Conservation (phyloP, 208 protist genomes). For the Naegleria lovaniensis region DNA sequence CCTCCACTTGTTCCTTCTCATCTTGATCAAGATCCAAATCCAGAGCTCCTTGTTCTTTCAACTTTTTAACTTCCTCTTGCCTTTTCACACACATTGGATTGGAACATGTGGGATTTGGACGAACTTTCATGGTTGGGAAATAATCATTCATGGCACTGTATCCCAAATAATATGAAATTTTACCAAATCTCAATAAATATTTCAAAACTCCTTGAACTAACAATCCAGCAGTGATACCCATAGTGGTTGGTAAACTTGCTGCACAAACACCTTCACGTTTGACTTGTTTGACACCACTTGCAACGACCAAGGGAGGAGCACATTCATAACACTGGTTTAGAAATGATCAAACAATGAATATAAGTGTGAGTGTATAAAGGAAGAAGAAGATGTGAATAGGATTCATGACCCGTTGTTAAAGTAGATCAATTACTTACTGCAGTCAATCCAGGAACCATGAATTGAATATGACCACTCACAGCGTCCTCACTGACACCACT, state of each 20-base stretch:
- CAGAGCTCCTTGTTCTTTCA: neutral
- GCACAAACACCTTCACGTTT: conserved; percentile 92
- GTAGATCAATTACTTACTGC: conserved; percentile 28
- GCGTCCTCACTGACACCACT: conserved; percentile 90
- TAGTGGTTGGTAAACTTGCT: conserved; percentile 91
- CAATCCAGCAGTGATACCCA: conserved; percentile 89
- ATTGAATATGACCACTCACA: conserved; percentile 94
- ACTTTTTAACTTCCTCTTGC: neutral
- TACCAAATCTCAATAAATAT: conserved; percentile 59
- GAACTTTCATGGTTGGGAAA: conserved; percentile 79
- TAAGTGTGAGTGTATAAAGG: too few relatives aligned
- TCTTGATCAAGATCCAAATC: neutral
- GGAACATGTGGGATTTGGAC: conserved; percentile 78
- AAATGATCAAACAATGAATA: too few relatives aligned
- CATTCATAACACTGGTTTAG: conserved; percentile 82
- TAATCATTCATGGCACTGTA: conserved; percentile 89
- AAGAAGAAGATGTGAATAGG: neutral
- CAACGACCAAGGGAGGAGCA: conserved; percentile 82
- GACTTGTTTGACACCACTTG: conserved; percentile 74
- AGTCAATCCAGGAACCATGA: conserved; percentile 80
- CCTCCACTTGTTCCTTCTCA: neutral
- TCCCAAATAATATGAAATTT: conserved; percentile 79
- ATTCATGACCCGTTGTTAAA: neutral
- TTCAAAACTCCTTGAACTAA: conserved; percentile 92
- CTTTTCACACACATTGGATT: neutral